Evolutionary conservation across 1,139 yeast genomes (phyloP), one percentile per base, ranked within the genome.

Genomic region (Kodamaea alishanica): DNA sequence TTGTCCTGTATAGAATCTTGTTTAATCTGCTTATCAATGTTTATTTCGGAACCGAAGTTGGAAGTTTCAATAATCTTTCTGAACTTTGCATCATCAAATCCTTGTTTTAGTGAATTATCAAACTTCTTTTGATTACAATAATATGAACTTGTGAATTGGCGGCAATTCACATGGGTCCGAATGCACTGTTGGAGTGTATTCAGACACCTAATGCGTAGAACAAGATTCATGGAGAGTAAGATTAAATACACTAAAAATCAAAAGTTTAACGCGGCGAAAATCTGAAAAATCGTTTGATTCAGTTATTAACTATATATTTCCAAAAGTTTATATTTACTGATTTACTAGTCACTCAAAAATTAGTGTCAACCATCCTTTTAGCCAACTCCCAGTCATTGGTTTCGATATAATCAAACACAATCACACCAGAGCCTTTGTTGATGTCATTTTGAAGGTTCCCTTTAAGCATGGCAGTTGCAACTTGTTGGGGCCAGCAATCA

Each of bases 401-500:
- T 48, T 84, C 90, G 32, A 81, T 78, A 54, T 78, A 85, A 58
- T 85, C 94, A 55, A 84, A 64, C 26, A 85, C 78, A 39, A 84
- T 66, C 32, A 88, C 80, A 43, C 78, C 80, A 38, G 65, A 60
- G 29, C 81, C 83, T 49, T 66, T 73, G 26, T 66, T 71, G 52
- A 82, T 74, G 20, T 65, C 56, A n/a, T 72, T 68, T 33, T 70
- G 67, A 42, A 83, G 63, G n/a, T 71, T 65, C 31, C 72, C 67
- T 34, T 65, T 55, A 22, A 63, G 55, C 64, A 81, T 66, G 26
- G 79, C 79, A 41, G 70, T 62, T 26, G 89, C 78, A 43, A 84
- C 77, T 49, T 75, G 72, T 44, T 75, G 71, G 1, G 94, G 94
- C 95, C 94, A 85, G 58, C 88, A 83, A 39, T 67, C 73, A 38